These are phyloP conservation scores for Hypholoma sublateritium DNA, from an alignment of 768 basidiomycete species.

Conservation along the genomic window DNA sequence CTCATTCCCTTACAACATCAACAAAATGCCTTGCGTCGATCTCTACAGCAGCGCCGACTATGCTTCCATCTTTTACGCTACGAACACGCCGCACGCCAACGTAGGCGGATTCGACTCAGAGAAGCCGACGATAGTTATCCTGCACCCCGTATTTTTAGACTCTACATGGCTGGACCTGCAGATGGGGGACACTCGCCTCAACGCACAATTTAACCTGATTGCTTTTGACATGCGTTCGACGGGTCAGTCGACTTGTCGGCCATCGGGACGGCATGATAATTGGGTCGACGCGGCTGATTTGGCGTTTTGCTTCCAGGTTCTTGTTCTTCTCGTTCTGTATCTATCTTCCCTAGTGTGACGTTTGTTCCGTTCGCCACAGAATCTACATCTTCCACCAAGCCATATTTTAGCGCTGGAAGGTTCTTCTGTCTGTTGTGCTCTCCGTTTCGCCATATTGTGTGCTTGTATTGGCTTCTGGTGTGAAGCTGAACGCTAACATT, in stretches of 20 bases:
- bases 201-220: constrained; percentile 62
- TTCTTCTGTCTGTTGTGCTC: constrained; percentile 52
- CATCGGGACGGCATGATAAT: constrained; percentile 59
- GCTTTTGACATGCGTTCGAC: constrained; percentile 71
- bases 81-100: constrained; percentile 58
- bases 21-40: constrained; percentile 68
- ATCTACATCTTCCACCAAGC: constrained; percentile 61
- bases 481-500: constrained; percentile 8
- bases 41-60: constrained; percentile 62
- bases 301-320: constrained; percentile 61
- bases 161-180: constrained; percentile 67
- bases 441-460: constrained; percentile 67
- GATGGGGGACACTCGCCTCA: constrained; percentile 64
- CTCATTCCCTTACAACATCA: constrained; percentile 6
- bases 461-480: constrained; percentile 24
- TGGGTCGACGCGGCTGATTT: constrained; percentile 83
- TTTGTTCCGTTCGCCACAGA: constrained; percentile 31
- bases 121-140: constrained; percentile 65
- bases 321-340: constrained; percentile 18
- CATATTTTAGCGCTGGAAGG: constrained; percentile 74
- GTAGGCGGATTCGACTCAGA: constrained; percentile 66
- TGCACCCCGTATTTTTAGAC: constrained; percentile 71
- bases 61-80: constrained; percentile 70
- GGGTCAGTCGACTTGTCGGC: constrained; percentile 56
- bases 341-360: not conserved